phyloP scores from a whole-genome alignment of 352 stramenopile genomes.

The Thraustotheca clavata region DNA sequence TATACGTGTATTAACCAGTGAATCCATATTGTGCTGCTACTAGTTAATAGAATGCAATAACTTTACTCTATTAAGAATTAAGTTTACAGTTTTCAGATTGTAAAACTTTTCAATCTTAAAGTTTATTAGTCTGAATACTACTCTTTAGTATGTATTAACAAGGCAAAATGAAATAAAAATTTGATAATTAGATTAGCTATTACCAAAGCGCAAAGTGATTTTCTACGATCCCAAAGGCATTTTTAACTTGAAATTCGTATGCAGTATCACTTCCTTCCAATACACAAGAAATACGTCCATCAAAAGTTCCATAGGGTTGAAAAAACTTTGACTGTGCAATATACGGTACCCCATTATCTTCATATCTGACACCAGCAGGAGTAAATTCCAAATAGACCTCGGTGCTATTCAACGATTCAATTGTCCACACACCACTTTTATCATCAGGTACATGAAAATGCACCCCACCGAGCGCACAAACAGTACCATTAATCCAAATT shows the following conservation, averaged over 20 bases:
- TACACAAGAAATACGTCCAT: constrained; percentile 19
- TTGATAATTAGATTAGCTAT: too few species aligned
- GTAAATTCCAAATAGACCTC: constrained; percentile 29
- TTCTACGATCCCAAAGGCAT: constrained; percentile 40
- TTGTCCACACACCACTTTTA: constrained; percentile 23
- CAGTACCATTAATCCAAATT: constrained; percentile 35
- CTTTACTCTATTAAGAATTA: too few species aligned
- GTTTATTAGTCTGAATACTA: not conserved
- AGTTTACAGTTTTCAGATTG: constrained; percentile 11
- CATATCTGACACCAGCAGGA: constrained; percentile 27
- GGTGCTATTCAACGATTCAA: constrained; percentile 12
- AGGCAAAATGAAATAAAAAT: not conserved
- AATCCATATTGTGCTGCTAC: too few species aligned
- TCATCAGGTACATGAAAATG: constrained; percentile 25
- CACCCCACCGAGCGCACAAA: constrained; percentile 32
- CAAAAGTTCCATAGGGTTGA: constrained; percentile 33
- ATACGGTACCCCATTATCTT: constrained; percentile 28
- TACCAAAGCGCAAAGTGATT: constrained; percentile 37
- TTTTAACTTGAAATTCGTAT: constrained; percentile 22
- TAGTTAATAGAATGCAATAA: too few species aligned
- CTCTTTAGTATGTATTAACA: not conserved
- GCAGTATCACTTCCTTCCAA: constrained; percentile 2
- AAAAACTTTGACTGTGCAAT: constrained; percentile 35
- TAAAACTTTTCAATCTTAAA: not conserved
- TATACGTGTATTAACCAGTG: too few species aligned